Percentiles rank a stretch among this genome's conserved stretches.
Conservation (phyloP, 208 protist species). For the Trypanosoma caninum region DNA sequence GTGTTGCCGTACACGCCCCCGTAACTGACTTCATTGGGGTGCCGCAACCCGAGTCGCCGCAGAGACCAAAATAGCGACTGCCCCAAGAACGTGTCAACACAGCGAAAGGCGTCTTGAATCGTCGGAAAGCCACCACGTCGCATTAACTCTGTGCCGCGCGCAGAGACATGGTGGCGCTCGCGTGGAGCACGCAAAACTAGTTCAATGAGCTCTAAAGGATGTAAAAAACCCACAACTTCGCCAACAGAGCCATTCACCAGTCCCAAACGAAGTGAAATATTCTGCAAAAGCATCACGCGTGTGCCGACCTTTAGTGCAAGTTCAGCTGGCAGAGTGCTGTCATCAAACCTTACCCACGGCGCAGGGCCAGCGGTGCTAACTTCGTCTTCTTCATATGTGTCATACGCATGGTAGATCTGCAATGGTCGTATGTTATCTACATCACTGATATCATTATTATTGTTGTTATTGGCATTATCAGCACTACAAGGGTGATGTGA, state of each 20-base stretch:
- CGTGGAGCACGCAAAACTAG: constrained; percentile 35
- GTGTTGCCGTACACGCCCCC: constrained; percentile 27
- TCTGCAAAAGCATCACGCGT: constrained; percentile 65
- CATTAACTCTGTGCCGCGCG: constrained; percentile 30
- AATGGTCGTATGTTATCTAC: constrained; percentile 19
- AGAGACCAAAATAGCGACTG: constrained; percentile 39
- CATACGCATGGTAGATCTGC: constrained; percentile 30
- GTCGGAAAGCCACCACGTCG: constrained; percentile 43
- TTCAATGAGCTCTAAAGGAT: constrained; percentile 61
- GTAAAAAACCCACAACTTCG: constrained; percentile 67
- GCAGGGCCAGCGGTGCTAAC: neutral
- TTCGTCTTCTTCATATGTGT: constrained; percentile 18
- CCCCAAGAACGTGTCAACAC: constrained; percentile 42
- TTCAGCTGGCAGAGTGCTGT: constrained; percentile 33
- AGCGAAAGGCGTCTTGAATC: constrained; percentile 42
- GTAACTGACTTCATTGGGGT: constrained; percentile 29
- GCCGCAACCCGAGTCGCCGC: constrained; percentile 17
- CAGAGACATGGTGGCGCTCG: constrained; percentile 18
- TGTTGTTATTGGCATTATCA: neutral
- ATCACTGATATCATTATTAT: neutral
- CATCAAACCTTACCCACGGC: constrained; percentile 43
- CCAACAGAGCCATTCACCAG: constrained; percentile 79
- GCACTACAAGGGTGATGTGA: neutral
- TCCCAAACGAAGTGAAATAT: constrained; percentile 48
- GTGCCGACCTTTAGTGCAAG: constrained; percentile 69